Conservation (phyloP, 108 stramenopile species). For the Cyclostephanos invisitatus region DNA sequence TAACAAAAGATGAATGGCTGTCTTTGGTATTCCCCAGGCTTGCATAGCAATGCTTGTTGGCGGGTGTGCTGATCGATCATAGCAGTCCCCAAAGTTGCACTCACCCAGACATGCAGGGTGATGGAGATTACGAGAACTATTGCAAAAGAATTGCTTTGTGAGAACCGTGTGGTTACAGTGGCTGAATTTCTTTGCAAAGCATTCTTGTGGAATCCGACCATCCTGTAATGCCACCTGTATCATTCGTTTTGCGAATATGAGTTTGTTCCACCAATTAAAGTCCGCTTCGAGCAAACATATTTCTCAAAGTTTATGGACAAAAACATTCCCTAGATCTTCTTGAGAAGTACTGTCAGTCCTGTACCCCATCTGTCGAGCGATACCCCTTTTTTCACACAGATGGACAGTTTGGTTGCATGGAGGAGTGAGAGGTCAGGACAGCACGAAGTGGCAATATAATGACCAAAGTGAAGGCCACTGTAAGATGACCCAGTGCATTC, state of each 20-base stretch:
- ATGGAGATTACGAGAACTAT: conserved; percentile 7
- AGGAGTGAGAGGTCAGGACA: conserved; percentile 8
- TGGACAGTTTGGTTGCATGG: conserved; percentile 13
- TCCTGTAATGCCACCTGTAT: neutral
- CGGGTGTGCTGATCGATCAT: conserved; percentile 22
- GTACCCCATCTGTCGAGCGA: conserved; percentile 15
- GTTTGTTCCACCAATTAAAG: conserved; percentile 35
- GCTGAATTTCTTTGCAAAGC: conserved; percentile 1
- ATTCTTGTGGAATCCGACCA: conserved; percentile 7
- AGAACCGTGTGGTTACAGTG: neutral
- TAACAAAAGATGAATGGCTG: neutral
- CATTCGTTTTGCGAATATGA: conserved; percentile 26
- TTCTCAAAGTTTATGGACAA: conserved; percentile 22
- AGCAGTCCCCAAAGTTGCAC: conserved; percentile 21
- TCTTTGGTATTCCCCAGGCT: neutral
- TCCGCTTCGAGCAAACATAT: conserved; percentile 35
- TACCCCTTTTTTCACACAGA: neutral
- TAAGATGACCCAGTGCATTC: conserved; percentile 16
- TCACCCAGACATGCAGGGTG: conserved; percentile 1
- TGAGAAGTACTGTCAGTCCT: conserved; percentile 21
- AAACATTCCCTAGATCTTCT: conserved; percentile 30
- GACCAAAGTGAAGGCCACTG: conserved; percentile 20
- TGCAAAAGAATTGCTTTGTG: conserved; percentile 1
- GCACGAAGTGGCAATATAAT: conserved; percentile 9
- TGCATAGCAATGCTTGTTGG: conserved; percentile 17